A percentile compares a stretch with the other conserved stretches of the same genome.
Evolutionary conservation across 148 eudicot species (phyloP).

Genomic region (Diospyros kaki): DNA sequence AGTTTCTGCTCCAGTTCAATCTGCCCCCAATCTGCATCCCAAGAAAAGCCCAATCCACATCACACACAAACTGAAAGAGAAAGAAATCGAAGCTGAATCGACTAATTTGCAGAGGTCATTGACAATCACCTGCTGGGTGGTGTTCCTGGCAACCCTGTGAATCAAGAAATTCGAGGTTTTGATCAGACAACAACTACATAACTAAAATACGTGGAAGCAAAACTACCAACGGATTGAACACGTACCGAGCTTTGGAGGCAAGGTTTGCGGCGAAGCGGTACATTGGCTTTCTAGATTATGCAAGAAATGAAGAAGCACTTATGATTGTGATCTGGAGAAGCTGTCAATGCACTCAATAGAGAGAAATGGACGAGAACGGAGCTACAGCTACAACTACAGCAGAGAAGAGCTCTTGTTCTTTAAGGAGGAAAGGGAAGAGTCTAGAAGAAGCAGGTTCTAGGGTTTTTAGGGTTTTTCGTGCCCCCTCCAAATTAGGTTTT

Average conservation of each 20-base stretch:
- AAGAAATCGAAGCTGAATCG: not conserved
- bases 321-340: too few relatives aligned
- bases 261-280: constrained; percentile 33
- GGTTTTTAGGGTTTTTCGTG: constrained; percentile 26
- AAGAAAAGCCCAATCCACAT: not conserved
- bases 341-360: not conserved
- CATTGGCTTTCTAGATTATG: constrained; percentile 9
- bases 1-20: constrained; percentile 34
- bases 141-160: constrained; percentile 25
- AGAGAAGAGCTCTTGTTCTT: too few relatives aligned
- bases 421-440: not conserved
- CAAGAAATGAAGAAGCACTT: not conserved
- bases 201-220: not conserved
- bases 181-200: not conserved
- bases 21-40: constrained; percentile 22
- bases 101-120: not conserved
- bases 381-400: too few relatives aligned
- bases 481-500: too few relatives aligned
- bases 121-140: constrained; percentile 24
- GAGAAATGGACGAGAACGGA: not conserved
- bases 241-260: constrained; percentile 34
- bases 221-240: not conserved
- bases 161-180: not conserved
- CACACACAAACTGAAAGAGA: not conserved
- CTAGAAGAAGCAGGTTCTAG: constrained; percentile 2